A percentile compares a stretch with the other conserved stretches of the same genome.
phyloP scores from a whole-genome alignment of 352 stramenopile genomes.

The Globisporangium perplexum region DNA sequence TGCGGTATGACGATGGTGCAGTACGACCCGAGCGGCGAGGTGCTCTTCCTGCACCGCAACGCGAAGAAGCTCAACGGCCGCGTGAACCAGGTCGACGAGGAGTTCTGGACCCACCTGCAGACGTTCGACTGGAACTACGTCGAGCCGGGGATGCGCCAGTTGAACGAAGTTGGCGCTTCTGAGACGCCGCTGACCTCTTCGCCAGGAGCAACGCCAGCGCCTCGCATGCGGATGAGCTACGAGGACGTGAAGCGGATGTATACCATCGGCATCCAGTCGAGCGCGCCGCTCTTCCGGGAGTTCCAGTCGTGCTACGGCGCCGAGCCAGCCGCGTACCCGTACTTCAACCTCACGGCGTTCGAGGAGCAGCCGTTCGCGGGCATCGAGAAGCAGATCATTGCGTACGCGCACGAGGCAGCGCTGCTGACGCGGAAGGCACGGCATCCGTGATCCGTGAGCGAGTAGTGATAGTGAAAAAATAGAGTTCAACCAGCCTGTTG shows the following conservation, averaged over 20 bases:
- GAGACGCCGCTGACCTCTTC: background rate
- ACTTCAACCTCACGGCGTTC: conserved; percentile 42
- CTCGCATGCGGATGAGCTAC: conserved; percentile 32
- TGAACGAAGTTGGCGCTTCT: background rate
- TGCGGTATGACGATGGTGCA: conserved; percentile 78
- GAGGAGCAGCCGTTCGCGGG: conserved; percentile 31
- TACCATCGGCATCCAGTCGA: conserved; percentile 34
- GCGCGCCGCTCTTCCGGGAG: conserved; percentile 35
- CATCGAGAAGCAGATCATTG: conserved; percentile 42
- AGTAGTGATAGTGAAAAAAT: background rate
- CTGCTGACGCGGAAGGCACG: conserved; percentile 13
- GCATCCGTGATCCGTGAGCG: background rate
- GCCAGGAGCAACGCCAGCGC: conserved; percentile 1
- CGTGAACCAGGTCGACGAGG: conserved; percentile 27
- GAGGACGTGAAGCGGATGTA: conserved; percentile 39
- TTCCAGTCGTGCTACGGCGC: conserved; percentile 50
- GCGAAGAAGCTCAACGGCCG: conserved; percentile 61
- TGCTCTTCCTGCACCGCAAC: conserved; percentile 74
- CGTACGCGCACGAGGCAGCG: conserved; percentile 46
- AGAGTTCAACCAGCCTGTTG: no score
- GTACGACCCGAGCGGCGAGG: conserved; percentile 39
- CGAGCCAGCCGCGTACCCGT: conserved; percentile 21
- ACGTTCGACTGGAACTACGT: conserved; percentile 30
- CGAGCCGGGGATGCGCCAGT: background rate
- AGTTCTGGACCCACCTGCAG: conserved; percentile 41